phyloP scores from a whole-genome alignment of 148 eudicot genomes.

The Salicornia ramosissima region DNA sequence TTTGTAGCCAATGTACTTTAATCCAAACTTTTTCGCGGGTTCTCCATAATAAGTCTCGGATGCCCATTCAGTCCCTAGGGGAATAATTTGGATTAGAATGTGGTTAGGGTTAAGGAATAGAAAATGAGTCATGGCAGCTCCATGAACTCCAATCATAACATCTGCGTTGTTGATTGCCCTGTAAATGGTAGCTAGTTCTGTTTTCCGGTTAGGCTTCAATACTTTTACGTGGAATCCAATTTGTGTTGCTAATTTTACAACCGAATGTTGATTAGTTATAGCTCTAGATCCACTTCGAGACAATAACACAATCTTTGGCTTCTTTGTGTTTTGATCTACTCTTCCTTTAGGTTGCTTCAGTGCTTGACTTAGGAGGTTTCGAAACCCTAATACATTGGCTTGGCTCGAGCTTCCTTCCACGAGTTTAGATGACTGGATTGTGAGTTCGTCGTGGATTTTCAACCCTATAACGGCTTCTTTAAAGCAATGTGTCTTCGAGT shows the following conservation, averaged over 20 bases:
- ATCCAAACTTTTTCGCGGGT: conserved; percentile 63
- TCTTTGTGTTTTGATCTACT: conserved; percentile 1
- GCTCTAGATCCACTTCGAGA: conserved; percentile 66
- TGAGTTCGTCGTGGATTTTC: conserved; percentile 69
- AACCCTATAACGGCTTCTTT: conserved; percentile 72
- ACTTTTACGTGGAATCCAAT: conserved; percentile 59
- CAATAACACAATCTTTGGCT: conserved; percentile 58
- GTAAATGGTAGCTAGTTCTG: conserved; percentile 60
- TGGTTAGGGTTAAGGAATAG: conserved; percentile 59
- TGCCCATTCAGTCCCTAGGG: conserved; percentile 83
- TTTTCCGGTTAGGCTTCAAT: conserved; percentile 43
- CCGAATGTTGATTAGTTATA: conserved; percentile 50
- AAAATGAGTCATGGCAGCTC: conserved; percentile 89
- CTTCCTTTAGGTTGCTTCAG: conserved; percentile 30
- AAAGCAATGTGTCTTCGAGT: conserved; percentile 67
- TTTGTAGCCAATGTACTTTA: conserved; percentile 63
- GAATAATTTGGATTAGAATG: conserved; percentile 64
- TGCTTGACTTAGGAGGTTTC: conserved; percentile 47
- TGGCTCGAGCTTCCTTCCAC: conserved; percentile 33
- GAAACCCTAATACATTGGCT: conserved; percentile 49
- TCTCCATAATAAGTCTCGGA: conserved; percentile 76
- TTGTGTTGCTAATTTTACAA: conserved; percentile 56
- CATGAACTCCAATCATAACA: conserved; percentile 84
- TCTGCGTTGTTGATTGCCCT: conserved; percentile 55
- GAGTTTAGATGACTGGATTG: conserved; percentile 46